Evolutionary conservation across 495 filamentous ascomycete genomes (phyloP).

Genomic region (Xylaria sp.): DNA sequence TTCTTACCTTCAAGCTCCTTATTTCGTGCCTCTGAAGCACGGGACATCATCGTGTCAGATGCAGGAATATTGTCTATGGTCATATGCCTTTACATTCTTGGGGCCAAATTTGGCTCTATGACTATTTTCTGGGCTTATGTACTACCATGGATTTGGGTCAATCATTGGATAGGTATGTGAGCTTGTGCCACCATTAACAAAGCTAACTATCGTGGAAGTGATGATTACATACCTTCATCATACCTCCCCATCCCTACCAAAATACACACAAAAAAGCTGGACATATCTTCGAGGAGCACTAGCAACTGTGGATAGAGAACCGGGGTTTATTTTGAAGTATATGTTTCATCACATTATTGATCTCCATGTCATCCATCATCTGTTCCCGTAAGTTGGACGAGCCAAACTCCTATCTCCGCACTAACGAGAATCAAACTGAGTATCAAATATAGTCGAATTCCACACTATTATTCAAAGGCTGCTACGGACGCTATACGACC

Average conservation of each 20-base stretch:
- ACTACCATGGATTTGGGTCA: too few species aligned
- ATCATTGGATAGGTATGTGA: too few species aligned
- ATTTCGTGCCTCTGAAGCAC: too few species aligned
- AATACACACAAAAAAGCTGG: conserved; percentile 63
- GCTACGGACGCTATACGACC: conserved; percentile 63
- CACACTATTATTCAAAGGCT: conserved; percentile 67
- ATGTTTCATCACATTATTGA: conserved; percentile 70
- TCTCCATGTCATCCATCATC: conserved; percentile 69
- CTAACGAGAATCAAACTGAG: background rate
- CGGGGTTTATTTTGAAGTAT: conserved; percentile 65
- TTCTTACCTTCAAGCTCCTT: too few species aligned
- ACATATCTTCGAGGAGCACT: conserved; percentile 66
- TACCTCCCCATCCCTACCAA: conserved; percentile 63
- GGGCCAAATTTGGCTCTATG: too few species aligned
- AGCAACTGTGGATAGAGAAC: conserved; percentile 65
- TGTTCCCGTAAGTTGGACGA: conserved; percentile 47
- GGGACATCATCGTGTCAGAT: too few species aligned
- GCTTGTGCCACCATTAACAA: too few species aligned
- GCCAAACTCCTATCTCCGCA: background rate
- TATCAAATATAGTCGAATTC: conserved; percentile 56
- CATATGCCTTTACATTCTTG: too few species aligned
- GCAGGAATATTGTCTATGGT: too few species aligned
- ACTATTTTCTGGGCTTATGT: too few species aligned
- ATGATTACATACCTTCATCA: conserved; percentile 69
- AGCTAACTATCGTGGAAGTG: conserved; percentile 33